Base-by-base conservation (phyloP, 139 green algal species). In the Chlorella sorokiniana region DNA sequence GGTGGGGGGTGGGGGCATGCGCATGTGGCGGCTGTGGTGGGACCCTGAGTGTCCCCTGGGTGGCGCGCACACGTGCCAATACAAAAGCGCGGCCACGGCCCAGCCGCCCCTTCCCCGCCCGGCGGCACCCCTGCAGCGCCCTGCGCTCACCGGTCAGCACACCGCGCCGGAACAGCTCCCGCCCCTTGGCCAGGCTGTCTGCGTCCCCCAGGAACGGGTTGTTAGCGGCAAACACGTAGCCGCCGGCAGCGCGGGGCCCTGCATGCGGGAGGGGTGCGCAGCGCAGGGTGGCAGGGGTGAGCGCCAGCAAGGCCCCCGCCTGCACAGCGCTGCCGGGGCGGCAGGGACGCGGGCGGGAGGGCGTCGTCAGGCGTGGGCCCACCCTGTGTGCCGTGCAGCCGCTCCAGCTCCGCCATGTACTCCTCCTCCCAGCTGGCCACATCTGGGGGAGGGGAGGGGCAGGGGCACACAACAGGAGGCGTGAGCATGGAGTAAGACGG, bases 161-260 rank as follows among this genome's bases (percentile, higher is more conserved):
- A 20, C 62, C 76, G 1, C 76, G 42, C 56, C 48, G 64, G 88
- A 98, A 97, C 56, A 99, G 92, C 52, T 94, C 86, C 85, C 91
- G 92, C 25, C 94, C 96, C 83, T 90, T 89, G 18, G 59, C 51
- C 37, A 88, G 76, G 71, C 76, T 86, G 62, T 95, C 86, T 0
- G 85, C n/a, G 71, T 99, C 92, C 16, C 85, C 84, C 38, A 95
- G 61, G 81, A 98, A 99, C 3, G 96, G 95, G 83, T 99, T 99
- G 81, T 91, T 23, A 33, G 90, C 81, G 0, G 92, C 69, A 68
- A 99, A 97, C 10, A 88, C 70, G 67, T 99, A 99, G 64, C 91
- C 88, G 0, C 89, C 86, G 9, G 72, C 74, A 5, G 51, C 31
- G 11, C 74, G n/a, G 37, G 69, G 67, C 18, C 76, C 84, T 76